Conservation (phyloP, 2,329 filamentous ascomycete genomes). For the Arachnopeziza araneosa region DNA sequence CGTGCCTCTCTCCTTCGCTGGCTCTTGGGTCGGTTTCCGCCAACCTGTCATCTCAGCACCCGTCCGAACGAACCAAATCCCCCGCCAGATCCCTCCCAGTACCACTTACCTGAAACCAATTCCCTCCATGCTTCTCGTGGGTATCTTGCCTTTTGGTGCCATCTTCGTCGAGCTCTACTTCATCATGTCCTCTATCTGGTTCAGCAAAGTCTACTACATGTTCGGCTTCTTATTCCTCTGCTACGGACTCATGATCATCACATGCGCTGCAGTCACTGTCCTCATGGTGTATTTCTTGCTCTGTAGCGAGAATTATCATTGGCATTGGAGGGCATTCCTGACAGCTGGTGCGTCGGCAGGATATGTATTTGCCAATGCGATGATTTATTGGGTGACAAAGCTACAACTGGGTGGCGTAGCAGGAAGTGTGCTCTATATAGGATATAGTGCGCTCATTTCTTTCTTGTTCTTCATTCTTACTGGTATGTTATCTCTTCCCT, state of each 20-base stretch:
- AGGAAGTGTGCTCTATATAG: constrained; percentile 85
- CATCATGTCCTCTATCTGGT: constrained; percentile 99
- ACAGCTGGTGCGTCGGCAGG: constrained; percentile 84
- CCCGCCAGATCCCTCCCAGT: constrained; percentile 85
- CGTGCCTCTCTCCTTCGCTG: constrained; percentile 81
- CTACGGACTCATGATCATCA: constrained; percentile 96
- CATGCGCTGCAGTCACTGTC: constrained; percentile 85
- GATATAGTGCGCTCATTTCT: constrained; percentile 84
- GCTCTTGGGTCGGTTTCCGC: constrained; percentile 91
- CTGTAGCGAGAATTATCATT: constrained; percentile 95
- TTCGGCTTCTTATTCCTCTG: constrained; percentile 98
- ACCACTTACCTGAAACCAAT: constrained; percentile 79
- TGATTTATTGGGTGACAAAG: constrained; percentile 87
- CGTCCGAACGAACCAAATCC: constrained; percentile 95
- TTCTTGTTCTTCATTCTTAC: constrained; percentile 91
- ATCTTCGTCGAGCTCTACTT: constrained; percentile 99
- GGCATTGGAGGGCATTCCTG: constrained; percentile 95
- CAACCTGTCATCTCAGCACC: constrained; percentile 66
- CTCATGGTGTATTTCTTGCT: constrained; percentile 95
- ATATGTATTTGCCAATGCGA: constrained; percentile 87
- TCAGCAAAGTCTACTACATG: constrained; percentile 99
- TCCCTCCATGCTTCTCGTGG: constrained; percentile 87
- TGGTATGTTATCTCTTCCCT: constrained; percentile 53
- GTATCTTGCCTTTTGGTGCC: constrained; percentile 87
- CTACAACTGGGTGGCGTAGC: constrained; percentile 79